Percentiles rank a stretch among this genome's conserved stretches.
Evolutionary conservation across 352 stramenopile genomes (phyloP).

Genomic region (Blastocystis sp.): DNA sequence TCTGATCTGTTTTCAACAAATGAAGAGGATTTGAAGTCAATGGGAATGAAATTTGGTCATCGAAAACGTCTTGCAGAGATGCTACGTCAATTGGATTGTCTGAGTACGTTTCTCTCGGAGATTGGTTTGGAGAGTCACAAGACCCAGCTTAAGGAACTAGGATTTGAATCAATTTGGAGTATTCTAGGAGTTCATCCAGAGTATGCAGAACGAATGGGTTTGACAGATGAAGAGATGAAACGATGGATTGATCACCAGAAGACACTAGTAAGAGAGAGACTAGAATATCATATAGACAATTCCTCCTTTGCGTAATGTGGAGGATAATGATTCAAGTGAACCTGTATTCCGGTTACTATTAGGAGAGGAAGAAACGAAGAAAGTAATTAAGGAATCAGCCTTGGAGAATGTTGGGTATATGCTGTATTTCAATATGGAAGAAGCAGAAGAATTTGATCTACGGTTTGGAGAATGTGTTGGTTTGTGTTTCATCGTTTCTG

Average conservation of each 20-base stretch:
- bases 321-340: constrained; percentile 24
- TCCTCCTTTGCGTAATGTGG: constrained; percentile 1
- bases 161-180: constrained; percentile 48
- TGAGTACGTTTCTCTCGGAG: background rate
- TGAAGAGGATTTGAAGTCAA: constrained; percentile 42
- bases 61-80: constrained; percentile 40
- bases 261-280: background rate
- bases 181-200: constrained; percentile 25
- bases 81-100: constrained; percentile 13
- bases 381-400: constrained; percentile 22
- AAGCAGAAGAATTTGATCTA: background rate
- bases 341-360: constrained; percentile 33
- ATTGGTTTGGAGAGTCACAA: background rate
- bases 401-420: constrained; percentile 12
- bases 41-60: constrained; percentile 55
- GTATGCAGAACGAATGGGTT: constrained; percentile 35
- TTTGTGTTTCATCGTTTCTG: constrained; percentile 32
- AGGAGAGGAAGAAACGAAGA: constrained; percentile 17
- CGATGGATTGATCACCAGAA: background rate
- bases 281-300: background rate
- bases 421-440: constrained; percentile 26
- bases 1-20: constrained; percentile 11
- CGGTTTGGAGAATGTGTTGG: constrained; percentile 48
- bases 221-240: constrained; percentile 37
- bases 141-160: background rate